Conservation (phyloP, 148 eudicot species). For the Rheum nobile region DNA sequence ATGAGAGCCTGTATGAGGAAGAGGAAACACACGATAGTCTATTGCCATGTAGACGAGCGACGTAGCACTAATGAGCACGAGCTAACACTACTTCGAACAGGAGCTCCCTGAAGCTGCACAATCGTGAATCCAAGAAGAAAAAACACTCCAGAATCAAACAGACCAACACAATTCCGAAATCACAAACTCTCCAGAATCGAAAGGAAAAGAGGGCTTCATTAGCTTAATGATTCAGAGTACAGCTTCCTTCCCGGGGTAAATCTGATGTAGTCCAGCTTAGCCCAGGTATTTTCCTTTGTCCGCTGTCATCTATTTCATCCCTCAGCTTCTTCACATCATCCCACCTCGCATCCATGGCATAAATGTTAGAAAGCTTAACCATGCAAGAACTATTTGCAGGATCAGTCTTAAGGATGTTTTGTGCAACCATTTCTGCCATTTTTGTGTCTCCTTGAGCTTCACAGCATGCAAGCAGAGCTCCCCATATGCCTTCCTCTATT, state of each 20-base stretch:
- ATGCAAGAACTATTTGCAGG: constrained; percentile 22
- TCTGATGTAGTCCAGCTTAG: constrained; percentile 46
- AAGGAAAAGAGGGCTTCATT: background rate
- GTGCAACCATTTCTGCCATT: constrained; percentile 40
- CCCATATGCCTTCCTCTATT: constrained; percentile 65
- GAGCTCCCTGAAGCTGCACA: background rate
- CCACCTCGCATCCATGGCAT: constrained; percentile 69
- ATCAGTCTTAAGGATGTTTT: constrained; percentile 22
- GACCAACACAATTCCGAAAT: too few species aligned
- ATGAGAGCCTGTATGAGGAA: too few species aligned
- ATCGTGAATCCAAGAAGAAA: too few species aligned
- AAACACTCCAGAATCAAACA: too few species aligned
- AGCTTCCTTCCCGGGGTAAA: background rate
- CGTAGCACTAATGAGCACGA: background rate
- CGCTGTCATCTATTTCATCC: constrained; percentile 20
- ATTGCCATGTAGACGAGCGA: too few species aligned
- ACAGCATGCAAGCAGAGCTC: constrained; percentile 78
- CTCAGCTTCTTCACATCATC: constrained; percentile 56
- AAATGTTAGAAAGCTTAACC: constrained; percentile 60
- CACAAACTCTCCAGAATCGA: too few species aligned
- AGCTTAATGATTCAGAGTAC: too few species aligned
- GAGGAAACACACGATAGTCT: too few species aligned
- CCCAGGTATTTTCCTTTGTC: constrained; percentile 44
- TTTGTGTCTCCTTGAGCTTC: constrained; percentile 46
- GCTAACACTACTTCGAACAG: background rate